Evolutionary conservation across 2,329 filamentous ascomycete species (phyloP).

Genomic region (Zasmidium citrigriseum): DNA sequence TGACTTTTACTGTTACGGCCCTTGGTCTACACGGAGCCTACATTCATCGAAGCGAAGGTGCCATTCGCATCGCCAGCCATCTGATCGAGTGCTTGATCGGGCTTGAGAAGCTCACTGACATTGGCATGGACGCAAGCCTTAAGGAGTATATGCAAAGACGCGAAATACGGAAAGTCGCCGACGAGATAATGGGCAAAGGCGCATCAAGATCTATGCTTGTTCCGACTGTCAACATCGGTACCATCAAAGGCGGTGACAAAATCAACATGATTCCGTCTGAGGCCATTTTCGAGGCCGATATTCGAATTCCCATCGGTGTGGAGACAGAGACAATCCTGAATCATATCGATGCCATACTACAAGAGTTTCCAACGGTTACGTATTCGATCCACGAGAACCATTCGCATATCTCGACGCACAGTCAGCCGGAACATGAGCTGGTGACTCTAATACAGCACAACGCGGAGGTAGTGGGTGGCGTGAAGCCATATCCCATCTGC

Average conservation of each 20-base stretch:
- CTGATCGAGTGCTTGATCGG: constrained; percentile 35
- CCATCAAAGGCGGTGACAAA: constrained; percentile 43
- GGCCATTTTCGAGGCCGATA: constrained; percentile 43
- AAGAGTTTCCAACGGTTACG: constrained; percentile 29
- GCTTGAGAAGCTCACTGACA: constrained; percentile 32
- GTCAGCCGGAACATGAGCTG: constrained; percentile 37
- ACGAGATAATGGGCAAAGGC: constrained; percentile 41
- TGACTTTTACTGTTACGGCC: constrained; percentile 39
- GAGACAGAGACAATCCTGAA: constrained; percentile 30
- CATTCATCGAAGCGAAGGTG: constrained; percentile 41
- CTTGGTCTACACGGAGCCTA: constrained; percentile 44
- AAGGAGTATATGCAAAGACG: constrained; percentile 32
- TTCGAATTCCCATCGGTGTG: constrained; percentile 44
- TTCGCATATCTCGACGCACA: constrained; percentile 37
- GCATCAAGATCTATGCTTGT: constrained; percentile 36
- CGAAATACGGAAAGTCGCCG: constrained; percentile 35
- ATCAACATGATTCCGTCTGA: constrained; percentile 46
- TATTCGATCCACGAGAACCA: constrained; percentile 37
- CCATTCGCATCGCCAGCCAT: constrained; percentile 38
- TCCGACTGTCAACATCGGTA: constrained; percentile 45
- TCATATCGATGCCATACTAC: constrained; percentile 32
- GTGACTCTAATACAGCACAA: constrained; percentile 30
- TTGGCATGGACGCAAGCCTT: constrained; percentile 31
- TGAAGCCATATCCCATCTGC: constrained; percentile 37
- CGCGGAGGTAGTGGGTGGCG: constrained; percentile 29